Evolutionary conservation across 2,329 filamentous ascomycete species (phyloP), one percentile per base, ranked within the genome.

Genomic region (Aspergillus sp.): DNA sequence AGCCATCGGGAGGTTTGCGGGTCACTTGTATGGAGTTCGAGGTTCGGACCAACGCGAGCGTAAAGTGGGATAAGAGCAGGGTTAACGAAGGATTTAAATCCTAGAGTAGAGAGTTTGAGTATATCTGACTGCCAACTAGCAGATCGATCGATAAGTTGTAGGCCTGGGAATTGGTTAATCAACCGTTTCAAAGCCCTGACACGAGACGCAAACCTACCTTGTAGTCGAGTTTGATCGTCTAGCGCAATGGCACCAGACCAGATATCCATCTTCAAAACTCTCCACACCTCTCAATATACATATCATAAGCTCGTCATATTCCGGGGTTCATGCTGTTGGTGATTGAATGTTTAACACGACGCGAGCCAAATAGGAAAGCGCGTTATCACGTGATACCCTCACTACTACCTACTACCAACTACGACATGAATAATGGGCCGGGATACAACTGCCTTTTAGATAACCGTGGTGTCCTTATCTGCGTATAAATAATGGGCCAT

Each of bases 51-150:
- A 6, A 68, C 69, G 48, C 75, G 71, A n/a, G 72, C 73, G 56
- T 75, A 72, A 4, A 77, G 64, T 30, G 75, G 75, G 27, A 78
- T 71, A 11, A 75, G 64, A n/a, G 70, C 65, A 6, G 75, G 75
- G 30, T 77, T 74, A 27, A 77, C 74, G 33, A 75, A 74, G 58
- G 68, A 68, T 33, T 66, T 67, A 24, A 77, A 57, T 19, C 59
- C 63, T 9, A 78, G 67, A 19, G 60, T 71, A 4, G 70, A 66
- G 34, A 70, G 65, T 60, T 70, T 75, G 11, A 66, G 62, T 60
- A 76, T 60, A 56, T 73, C 67, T 37, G 66, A 68, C 58, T 74
- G 71, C 60, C 67, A 67, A 53, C 65, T 68, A 22, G 72, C 68
- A 17, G 65, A 68, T 41, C 68, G 62, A 57, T 75, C 70, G 42